Base-by-base conservation (phyloP, 2,329 filamentous ascomycete genomes). In the Elsinoe fawcettii region DNA sequence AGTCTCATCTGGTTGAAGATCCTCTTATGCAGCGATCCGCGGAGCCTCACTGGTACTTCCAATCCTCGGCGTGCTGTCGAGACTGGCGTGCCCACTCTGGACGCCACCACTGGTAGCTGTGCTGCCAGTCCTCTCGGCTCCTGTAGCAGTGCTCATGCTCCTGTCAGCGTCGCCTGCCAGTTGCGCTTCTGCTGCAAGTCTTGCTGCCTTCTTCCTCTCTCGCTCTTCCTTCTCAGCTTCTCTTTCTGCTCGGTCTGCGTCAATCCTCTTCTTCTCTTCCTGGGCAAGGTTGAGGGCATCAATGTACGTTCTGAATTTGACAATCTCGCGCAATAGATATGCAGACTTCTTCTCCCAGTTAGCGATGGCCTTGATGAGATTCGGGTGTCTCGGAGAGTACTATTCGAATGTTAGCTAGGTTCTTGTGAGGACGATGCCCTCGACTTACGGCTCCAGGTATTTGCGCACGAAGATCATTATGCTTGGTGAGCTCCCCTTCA, bases 301-400 rank as follows among this genome's bases (percentile, higher is more conserved):
- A 63, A 96, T 91, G 67, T 97, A 99, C 0, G 91, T 97, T 60
- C 87, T 80, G 74, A 96, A 97, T 72, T 97, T 97, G 71, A 97
- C 90, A 70, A 95, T 96, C 74, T 99, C 93, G 34, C 88, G 80
- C 11, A 97, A 78, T 39, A 99, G 75, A 69, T 97, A 96, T 27
- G 88, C 86, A 57, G 89, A 95, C 75, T 97, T 97, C 67, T 87
- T 85, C 76, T 99, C 91, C 92, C 93, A 99, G 71, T 99, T 99
- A 18, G 85, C 80, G 87, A 97, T 92, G 14, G 92, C 90, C 71
- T 87, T 91, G 61, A 76, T 77, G 14, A 85, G 82, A 66, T 97
- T 97, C 36, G 83, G 80, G 60, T 92, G 87, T 27, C 90, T 83
- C 2, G 90, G 87, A 12, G 89, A 90, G 69, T 95, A 97, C 79